A percentile compares a stretch with the other conserved stretches of the same genome.
Conservation (phyloP, 768 basidiomycete genomes). For the Boletus sp. region DNA sequence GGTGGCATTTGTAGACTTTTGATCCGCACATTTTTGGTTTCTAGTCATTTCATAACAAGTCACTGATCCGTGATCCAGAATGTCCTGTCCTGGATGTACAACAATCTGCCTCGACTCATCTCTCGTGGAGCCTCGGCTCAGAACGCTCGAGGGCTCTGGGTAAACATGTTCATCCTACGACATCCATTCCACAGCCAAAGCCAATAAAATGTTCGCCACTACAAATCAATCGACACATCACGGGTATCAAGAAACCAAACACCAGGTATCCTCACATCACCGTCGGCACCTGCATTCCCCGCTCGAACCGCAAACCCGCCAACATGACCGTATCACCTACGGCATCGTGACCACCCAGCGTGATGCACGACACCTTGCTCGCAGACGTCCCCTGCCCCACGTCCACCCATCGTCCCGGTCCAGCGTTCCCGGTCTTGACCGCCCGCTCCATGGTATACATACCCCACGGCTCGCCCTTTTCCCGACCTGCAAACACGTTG, state of each 20-base stretch:
- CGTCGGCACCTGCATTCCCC: conserved; percentile 57
- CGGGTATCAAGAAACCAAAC: not conserved
- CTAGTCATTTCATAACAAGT: too few species aligned
- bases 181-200: not conserved
- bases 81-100: too few species aligned
- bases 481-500: conserved; percentile 56
- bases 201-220: not conserved
- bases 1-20: too few species aligned
- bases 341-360: conserved; percentile 25
- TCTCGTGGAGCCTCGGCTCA: too few species aligned
- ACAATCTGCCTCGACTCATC: too few species aligned
- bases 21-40: too few species aligned
- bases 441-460: conserved; percentile 60
- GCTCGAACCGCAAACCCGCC: conserved; percentile 62
- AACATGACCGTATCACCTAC: conserved; percentile 54
- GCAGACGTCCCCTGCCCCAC: conserved; percentile 36
- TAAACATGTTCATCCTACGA: not conserved
- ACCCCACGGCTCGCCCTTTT: conserved; percentile 66
- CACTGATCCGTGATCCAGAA: too few species aligned
- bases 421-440: conserved; percentile 36
- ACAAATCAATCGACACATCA: conserved; percentile 16
- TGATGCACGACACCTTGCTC: conserved; percentile 49
- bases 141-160: too few species aligned
- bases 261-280: conserved; percentile 30
- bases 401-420: conserved; percentile 49